These are phyloP conservation scores for Drechslerella dactyloides DNA, from an alignment of 2,329 filamentous ascomycete genomes.

Conservation along the genomic window DNA sequence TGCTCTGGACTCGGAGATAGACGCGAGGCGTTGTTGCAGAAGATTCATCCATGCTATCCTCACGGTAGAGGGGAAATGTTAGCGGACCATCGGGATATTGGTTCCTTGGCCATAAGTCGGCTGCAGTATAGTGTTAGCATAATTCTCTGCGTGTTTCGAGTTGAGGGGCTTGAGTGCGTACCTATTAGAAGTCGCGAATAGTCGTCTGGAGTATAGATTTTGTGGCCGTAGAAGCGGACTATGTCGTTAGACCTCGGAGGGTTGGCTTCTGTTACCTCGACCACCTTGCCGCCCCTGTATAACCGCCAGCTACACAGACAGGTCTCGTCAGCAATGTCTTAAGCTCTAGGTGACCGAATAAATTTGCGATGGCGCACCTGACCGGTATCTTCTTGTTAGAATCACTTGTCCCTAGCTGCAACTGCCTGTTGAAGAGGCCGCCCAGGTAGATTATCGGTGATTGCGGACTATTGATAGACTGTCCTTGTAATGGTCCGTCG, in stretches of 20 bases:
- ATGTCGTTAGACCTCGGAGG: conserved; percentile 9
- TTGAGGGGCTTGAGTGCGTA: background rate
- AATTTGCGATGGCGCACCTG: background rate
- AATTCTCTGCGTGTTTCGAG: too few species aligned
- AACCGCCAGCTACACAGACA: conserved; percentile 11
- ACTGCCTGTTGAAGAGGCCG: background rate
- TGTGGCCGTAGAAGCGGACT: conserved; percentile 16
- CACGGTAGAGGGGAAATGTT: background rate
- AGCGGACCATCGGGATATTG: too few species aligned
- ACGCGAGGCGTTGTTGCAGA: background rate
- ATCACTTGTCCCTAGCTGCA: conserved; percentile 6
- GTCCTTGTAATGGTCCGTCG: background rate
- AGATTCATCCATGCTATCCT: background rate
- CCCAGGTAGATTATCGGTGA: conserved; percentile 16
- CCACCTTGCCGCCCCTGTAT: background rate
- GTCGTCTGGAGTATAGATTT: background rate
- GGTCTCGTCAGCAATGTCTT: background rate
- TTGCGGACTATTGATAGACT: background rate
- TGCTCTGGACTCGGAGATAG: background rate
- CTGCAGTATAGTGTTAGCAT: too few species aligned
- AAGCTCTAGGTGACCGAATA: background rate
- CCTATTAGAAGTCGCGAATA: background rate
- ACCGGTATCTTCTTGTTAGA: conserved; percentile 3
- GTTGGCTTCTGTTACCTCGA: conserved; percentile 5
- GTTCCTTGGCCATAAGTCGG: too few species aligned